Evolutionary conservation across 768 basidiomycete genomes (phyloP).

Genomic region (Boletus rufocinnamomeus): DNA sequence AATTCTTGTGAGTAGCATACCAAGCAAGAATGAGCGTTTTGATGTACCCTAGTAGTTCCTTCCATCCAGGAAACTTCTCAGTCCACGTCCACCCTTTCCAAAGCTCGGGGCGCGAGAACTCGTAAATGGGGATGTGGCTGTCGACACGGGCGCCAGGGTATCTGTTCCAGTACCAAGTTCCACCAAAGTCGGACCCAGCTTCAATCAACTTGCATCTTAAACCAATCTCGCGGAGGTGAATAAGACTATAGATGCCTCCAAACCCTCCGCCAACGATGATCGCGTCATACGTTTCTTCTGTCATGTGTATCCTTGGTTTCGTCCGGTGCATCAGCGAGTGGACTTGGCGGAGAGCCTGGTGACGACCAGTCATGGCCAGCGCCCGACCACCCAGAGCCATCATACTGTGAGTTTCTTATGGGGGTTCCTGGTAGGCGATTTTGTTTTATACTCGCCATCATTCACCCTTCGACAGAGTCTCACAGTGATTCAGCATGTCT

Average conservation of each 20-base stretch:
- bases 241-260: conserved; percentile 6
- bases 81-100: conserved; percentile 17
- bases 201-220: conserved; percentile 13
- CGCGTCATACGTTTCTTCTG: conserved; percentile 5
- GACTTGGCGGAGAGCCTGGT: no score
- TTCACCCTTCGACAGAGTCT: not conserved
- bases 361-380: no score
- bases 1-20: not conserved
- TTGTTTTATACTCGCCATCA: not conserved
- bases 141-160: conserved; percentile 18
- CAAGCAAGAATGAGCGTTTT: not conserved
- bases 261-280: conserved; percentile 15
- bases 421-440: not conserved
- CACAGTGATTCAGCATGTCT: not conserved
- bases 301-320: not conserved
- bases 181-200: conserved; percentile 13
- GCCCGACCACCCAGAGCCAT: no score
- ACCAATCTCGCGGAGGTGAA: conserved; percentile 8
- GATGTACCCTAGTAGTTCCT: conserved; percentile 15
- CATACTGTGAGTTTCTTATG: no score
- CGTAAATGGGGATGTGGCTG: conserved; percentile 12
- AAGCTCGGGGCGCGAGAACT: conserved; percentile 11
- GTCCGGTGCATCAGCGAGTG: no score
- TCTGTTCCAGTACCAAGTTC: conserved; percentile 20
- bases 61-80: conserved; percentile 14